Conservation (phyloP, 768 basidiomycete species). For the Trametes punicea region DNA sequence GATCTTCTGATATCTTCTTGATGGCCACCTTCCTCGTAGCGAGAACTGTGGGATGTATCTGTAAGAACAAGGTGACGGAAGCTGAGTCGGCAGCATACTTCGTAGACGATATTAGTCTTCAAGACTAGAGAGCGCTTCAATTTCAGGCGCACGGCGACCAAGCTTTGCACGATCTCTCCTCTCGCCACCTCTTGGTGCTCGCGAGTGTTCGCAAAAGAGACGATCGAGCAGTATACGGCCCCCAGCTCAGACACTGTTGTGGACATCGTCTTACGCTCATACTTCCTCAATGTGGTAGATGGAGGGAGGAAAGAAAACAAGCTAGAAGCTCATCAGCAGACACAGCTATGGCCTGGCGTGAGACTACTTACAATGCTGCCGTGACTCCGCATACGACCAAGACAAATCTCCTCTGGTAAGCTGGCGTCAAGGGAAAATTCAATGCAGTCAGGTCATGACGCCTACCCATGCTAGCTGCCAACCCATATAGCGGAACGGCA, state of each 20-base stretch:
- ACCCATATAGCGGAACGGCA: constrained; percentile 55
- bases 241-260: constrained; percentile 69
- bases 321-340: constrained; percentile 33
- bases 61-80: not conserved
- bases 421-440: not conserved
- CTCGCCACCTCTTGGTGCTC: constrained; percentile 43
- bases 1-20: constrained; percentile 68
- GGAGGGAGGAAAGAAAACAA: constrained; percentile 72
- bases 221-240: constrained; percentile 67
- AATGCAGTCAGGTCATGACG: no score
- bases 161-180: constrained; percentile 53
- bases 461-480: constrained; percentile 70
- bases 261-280: constrained; percentile 67
- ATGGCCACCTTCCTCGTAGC: constrained; percentile 74
- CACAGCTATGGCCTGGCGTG: constrained; percentile 1
- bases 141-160: constrained; percentile 76
- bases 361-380: constrained; percentile 63
- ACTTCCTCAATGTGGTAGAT: constrained; percentile 68
- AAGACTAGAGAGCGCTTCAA: constrained; percentile 57
- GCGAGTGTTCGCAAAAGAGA: constrained; percentile 65
- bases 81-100: constrained; percentile 39
- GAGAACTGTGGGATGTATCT: constrained; percentile 52
- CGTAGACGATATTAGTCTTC: constrained; percentile 60
- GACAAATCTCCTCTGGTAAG: constrained; percentile 56
- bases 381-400: constrained; percentile 69